Percentiles rank a stretch among this genome's conserved stretches.
phyloP scores from a whole-genome alignment of 257 asterid genomes.

The Prunella vulgaris region DNA sequence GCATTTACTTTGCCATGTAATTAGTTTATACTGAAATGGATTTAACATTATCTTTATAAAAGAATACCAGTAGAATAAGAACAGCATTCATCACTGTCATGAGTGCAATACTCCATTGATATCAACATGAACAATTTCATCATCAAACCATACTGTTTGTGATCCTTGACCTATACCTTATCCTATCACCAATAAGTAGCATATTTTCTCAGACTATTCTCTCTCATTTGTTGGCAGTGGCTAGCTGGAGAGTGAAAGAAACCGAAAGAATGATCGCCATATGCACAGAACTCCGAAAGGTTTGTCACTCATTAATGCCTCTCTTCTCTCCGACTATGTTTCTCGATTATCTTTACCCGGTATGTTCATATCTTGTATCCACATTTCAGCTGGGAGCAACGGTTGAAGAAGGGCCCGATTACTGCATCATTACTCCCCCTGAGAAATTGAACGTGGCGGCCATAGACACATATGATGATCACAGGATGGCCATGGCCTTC shows the following conservation, averaged over 20 bases:
- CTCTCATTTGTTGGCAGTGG: slow-evolving; percentile 49
- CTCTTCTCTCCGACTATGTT: not conserved
- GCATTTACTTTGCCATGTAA: not conserved
- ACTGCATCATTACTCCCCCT: slow-evolving; percentile 89
- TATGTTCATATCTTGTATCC: not conserved
- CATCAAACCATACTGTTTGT: not conserved
- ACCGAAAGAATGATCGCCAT: slow-evolving; percentile 96
- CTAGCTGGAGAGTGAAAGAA: slow-evolving; percentile 99
- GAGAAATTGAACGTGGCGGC: slow-evolving; percentile 75
- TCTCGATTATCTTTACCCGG: not conserved
- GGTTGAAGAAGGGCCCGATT: slow-evolving; percentile 93
- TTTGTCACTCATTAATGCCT: not conserved
- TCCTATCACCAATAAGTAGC: slow-evolving; percentile 7
- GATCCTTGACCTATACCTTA: slow-evolving; percentile 12
- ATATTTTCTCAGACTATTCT: slow-evolving; percentile 1
- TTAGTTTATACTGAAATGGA: not conserved
- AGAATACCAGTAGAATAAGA: not conserved
- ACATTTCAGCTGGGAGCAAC: slow-evolving; percentile 81
- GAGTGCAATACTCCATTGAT: too few relatives aligned
- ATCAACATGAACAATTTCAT: too few relatives aligned
- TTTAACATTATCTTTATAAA: not conserved
- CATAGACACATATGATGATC: slow-evolving; percentile 92
- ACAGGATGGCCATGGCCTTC: slow-evolving; percentile 98
- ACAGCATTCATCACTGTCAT: too few relatives aligned
- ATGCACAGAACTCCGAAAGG: slow-evolving; percentile 98